Conservation (phyloP, 192 early-diverging fungal species). For the Coemansia sp. region DNA sequence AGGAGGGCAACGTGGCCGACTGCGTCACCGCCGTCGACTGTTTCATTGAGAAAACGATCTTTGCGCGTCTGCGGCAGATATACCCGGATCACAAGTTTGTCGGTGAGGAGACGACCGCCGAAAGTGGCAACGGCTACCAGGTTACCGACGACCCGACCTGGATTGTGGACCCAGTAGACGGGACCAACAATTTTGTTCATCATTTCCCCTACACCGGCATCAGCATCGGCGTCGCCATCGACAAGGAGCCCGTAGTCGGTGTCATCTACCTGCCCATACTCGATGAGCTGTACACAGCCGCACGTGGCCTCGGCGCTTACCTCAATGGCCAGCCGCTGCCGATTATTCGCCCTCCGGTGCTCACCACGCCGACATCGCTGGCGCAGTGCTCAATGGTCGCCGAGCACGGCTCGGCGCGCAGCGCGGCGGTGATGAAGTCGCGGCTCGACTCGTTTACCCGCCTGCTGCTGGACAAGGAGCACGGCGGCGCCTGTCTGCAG, state of each 20-base stretch:
- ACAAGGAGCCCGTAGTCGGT: slow-evolving; percentile 74
- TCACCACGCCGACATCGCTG: slow-evolving; percentile 60
- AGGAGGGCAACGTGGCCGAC: slow-evolving; percentile 36
- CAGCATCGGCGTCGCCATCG: slow-evolving; percentile 77
- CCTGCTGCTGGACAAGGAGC: slow-evolving; percentile 55
- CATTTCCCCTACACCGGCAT: slow-evolving; percentile 80
- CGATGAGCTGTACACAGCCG: slow-evolving; percentile 65
- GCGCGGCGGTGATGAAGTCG: slow-evolving; percentile 54
- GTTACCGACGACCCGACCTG: slow-evolving; percentile 76
- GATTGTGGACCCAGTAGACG: slow-evolving; percentile 86
- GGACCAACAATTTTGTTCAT: slow-evolving; percentile 71
- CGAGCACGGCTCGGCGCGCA: slow-evolving; percentile 80
- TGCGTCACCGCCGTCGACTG: slow-evolving; percentile 80
- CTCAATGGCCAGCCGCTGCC: slow-evolving; percentile 56
- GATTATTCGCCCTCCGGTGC: slow-evolving; percentile 50
- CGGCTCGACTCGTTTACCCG: slow-evolving; percentile 66
- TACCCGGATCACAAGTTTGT: slow-evolving; percentile 79
- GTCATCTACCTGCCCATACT: slow-evolving; percentile 90
- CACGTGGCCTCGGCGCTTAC: slow-evolving; percentile 30
- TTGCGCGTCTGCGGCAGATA: slow-evolving; percentile 52
- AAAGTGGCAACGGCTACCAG: slow-evolving; percentile 43
- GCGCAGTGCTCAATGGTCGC: slow-evolving; percentile 68
- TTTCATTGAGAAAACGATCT: slow-evolving; percentile 71
- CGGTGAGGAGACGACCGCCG: slow-evolving; percentile 80
- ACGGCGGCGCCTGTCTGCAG: slow-evolving; percentile 55